phyloP scores from a whole-genome alignment of 805 yeast species.

The Lipomyces yamadae region DNA sequence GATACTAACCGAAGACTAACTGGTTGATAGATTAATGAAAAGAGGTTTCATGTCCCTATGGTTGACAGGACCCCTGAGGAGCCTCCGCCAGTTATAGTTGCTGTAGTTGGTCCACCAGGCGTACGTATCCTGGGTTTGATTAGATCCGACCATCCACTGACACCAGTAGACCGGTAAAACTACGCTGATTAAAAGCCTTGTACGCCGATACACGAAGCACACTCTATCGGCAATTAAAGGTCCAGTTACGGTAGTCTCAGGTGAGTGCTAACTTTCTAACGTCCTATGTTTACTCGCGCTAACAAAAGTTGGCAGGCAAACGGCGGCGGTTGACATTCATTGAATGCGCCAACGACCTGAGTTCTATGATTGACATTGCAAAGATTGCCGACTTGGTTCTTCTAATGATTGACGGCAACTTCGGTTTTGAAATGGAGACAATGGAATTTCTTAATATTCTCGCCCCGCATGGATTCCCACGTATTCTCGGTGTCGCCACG shows the following conservation, averaged over 20 bases:
- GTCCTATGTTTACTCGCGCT: not conserved
- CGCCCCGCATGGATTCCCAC: conserved; percentile 98
- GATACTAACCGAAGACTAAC: not conserved
- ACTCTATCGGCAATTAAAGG: conserved; percentile 87
- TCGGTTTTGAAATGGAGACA: conserved; percentile 99
- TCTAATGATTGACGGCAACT: conserved; percentile 91
- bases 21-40: conserved; percentile 59
- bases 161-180: conserved; percentile 76
- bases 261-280: not conserved
- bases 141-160: not conserved
- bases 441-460: conserved; percentile 97
- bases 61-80: conserved; percentile 96
- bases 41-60: conserved; percentile 94
- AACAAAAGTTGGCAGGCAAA: conserved; percentile 60
- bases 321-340: conserved; percentile 89
- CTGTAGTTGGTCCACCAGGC: conserved; percentile 98
- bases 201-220: conserved; percentile 85
- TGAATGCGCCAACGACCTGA: conserved; percentile 90
- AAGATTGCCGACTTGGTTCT: conserved; percentile 92
- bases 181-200: conserved; percentile 85
- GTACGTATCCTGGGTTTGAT: conserved; percentile 22
- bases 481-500: conserved; percentile 92
- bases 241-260: conserved; percentile 91
- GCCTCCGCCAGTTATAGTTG: conserved; percentile 93
- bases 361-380: conserved; percentile 95